Evolutionary conservation across 2,329 filamentous ascomycete species (phyloP).

Genomic region (Rutstroemia sp.): DNA sequence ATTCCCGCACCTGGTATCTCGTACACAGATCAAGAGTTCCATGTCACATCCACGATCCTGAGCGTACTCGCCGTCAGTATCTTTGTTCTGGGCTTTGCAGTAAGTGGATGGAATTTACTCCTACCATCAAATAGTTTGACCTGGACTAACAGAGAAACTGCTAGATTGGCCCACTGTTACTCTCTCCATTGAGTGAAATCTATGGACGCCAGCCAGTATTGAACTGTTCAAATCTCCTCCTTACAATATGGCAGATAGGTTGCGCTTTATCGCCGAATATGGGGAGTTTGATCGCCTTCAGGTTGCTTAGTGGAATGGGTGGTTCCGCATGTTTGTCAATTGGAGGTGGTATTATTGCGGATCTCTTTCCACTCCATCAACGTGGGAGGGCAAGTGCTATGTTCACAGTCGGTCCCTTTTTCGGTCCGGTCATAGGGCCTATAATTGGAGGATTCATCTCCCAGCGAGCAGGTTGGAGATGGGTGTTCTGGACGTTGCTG

Average conservation of each 20-base stretch:
- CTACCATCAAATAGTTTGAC: no score
- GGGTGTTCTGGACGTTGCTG: slow-evolving; percentile 43
- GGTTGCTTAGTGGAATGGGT: slow-evolving; percentile 54
- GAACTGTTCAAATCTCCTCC: slow-evolving; percentile 42
- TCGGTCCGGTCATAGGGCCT: slow-evolving; percentile 34
- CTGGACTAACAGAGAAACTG: slow-evolving; percentile 38
- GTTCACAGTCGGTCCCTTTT: slow-evolving; percentile 31
- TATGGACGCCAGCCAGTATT: slow-evolving; percentile 48
- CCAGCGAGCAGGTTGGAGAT: slow-evolving; percentile 41
- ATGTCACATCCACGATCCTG: no score
- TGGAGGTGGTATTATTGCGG: neutral
- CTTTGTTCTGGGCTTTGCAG: no score
- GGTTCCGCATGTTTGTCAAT: slow-evolving; percentile 36
- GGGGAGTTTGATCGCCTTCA: slow-evolving; percentile 46
- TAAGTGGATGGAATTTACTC: no score
- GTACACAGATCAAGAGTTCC: no score
- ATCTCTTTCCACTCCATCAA: neutral
- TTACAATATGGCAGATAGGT: slow-evolving; percentile 33
- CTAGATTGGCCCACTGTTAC: slow-evolving; percentile 46
- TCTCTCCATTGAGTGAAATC: slow-evolving; percentile 36
- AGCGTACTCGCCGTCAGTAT: no score
- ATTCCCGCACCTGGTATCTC: no score
- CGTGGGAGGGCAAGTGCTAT: neutral
- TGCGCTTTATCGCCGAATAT: slow-evolving; percentile 43
- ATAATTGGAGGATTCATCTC: slow-evolving; percentile 44